These are phyloP conservation scores for Yamadazyma sp. DNA, from an alignment of 1,139 yeast species.

Conservation along the genomic window DNA sequence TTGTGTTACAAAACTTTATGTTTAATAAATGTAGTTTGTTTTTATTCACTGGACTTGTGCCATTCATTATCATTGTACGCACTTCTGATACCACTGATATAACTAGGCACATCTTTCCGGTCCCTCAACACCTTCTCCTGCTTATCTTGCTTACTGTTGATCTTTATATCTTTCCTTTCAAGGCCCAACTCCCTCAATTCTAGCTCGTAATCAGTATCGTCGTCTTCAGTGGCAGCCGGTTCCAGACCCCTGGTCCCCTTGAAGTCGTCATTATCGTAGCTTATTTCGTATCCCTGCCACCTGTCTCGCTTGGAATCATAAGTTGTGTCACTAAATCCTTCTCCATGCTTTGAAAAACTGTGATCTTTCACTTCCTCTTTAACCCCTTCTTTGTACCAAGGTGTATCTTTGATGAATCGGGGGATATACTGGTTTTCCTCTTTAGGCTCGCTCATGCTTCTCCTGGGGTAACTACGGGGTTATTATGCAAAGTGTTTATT, in stretches of 20 bases:
- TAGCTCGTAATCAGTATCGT: conserved; percentile 48
- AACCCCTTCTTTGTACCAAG: conserved; percentile 16
- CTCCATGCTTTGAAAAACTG: conserved; percentile 14
- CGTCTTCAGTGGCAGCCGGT: conserved; percentile 17
- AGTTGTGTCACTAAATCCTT: conserved; percentile 28
- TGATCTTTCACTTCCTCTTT: conserved; percentile 33
- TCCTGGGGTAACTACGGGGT: too few relatives aligned
- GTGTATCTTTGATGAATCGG: conserved; percentile 20
- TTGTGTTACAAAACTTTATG: too few relatives aligned
- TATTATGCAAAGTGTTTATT: not conserved
- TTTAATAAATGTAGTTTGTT: too few relatives aligned
- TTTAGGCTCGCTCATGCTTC: not conserved
- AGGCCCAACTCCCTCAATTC: conserved; percentile 52
- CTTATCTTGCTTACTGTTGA: conserved; percentile 34
- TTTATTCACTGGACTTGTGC: conserved; percentile 5
- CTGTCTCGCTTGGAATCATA: conserved; percentile 74
- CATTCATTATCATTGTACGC: conserved; percentile 9
- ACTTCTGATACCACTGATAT: conserved; percentile 37
- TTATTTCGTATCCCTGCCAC: conserved; percentile 72
- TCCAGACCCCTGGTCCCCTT: not conserved
- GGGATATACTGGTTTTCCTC: conserved; percentile 12
- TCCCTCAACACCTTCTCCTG: conserved; percentile 44
- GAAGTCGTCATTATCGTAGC: conserved; percentile 42
- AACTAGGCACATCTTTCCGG: conserved; percentile 54
- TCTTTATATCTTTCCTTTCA: conserved; percentile 23